Base-by-base conservation (phyloP, 495 filamentous ascomycete genomes). In the Apodospora peruviana region DNA sequence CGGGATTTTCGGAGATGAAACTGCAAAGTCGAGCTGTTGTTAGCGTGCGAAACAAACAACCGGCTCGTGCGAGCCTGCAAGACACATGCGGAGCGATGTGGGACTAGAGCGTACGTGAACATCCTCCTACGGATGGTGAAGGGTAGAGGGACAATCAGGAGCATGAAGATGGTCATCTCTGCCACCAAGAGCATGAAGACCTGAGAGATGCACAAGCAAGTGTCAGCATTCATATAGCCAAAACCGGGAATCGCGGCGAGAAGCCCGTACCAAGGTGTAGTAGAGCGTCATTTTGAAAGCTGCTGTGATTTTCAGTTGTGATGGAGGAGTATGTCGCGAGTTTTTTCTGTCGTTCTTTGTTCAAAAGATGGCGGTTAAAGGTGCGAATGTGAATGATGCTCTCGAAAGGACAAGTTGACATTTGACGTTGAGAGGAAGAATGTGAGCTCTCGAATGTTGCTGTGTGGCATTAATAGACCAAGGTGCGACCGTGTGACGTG, bases 81-180 rank as follows among this genome's bases (percentile, higher is more conserved):
- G n/a, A n/a, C n/a, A n/a, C n/a, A n/a, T n/a, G n/a, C n/a, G n/a
- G n/a, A 11, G 14, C 23, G 18, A 5, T 7, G 9, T 42, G 45
- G 20, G 19, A 23, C 24, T 19, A 19, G 25, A 36, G 19, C 70
- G 68, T 89, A 96, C 65, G 84, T 86, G 66, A 96, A 98, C 57
- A 96, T 79, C 75, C 83, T 91, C 66, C 88, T 82, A 66, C 88
- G 87, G 65, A 87, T 70, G 47, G 79, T 82, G 73, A 91, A 95
- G 22, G 93, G 93, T 42, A 96, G 78, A 24, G 93, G 93, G 40
- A 98, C 59, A 70, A 98, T 91, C 51, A 98, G 82, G 45, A 89
- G 73, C 77, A 94, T 79, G 74, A 97, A 97, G 59, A 96, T 76
- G 27, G 69, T 71, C 91, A 98, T 97, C 83, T 98, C 93, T 56